A percentile compares a stretch with the other conserved stretches of the same genome.
Conservation (phyloP, 2,329 filamentous ascomycete species). For the Penicillium sp. region DNA sequence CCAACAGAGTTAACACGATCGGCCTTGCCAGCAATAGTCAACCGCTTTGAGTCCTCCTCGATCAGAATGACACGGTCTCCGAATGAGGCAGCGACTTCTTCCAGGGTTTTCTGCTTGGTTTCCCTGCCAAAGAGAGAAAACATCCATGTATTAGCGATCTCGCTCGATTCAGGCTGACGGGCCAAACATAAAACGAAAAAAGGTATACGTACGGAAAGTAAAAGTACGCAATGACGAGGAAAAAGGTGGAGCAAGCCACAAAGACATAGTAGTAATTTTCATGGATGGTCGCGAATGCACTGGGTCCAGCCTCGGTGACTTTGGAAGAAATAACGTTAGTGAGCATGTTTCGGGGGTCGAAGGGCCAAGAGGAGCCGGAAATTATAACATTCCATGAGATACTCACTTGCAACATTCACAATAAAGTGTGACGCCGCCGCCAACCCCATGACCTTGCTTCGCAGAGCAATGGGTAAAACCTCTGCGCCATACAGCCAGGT, state of each 20-base stretch:
- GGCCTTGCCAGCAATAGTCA: slow-evolving; percentile 22
- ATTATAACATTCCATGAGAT: not conserved
- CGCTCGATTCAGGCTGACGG: too few relatives aligned
- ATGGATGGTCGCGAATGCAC: slow-evolving; percentile 51
- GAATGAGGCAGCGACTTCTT: slow-evolving; percentile 47
- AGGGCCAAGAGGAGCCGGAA: not conserved
- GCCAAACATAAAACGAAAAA: too few relatives aligned
- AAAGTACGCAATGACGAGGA: slow-evolving; percentile 48
- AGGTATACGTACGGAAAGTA: slow-evolving; percentile 47
- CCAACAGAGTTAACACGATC: slow-evolving; percentile 14
- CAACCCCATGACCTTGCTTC: slow-evolving; percentile 52
- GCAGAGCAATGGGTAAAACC: slow-evolving; percentile 48
- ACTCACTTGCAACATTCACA: slow-evolving; percentile 47
- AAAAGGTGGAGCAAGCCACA: slow-evolving; percentile 48
- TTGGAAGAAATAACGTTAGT: not conserved
- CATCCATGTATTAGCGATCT: not conserved
- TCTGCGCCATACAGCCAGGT: slow-evolving; percentile 54
- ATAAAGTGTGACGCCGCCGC: slow-evolving; percentile 51
- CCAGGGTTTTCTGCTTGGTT: slow-evolving; percentile 45
- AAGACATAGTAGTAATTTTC: slow-evolving; percentile 59
- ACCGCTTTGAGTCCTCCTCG: slow-evolving; percentile 21
- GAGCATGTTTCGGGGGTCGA: not conserved
- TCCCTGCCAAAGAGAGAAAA: slow-evolving; percentile 27
- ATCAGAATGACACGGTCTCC: slow-evolving; percentile 41
- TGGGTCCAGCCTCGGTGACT: slow-evolving; percentile 51